Percentiles rank a stretch among this genome's conserved stretches.
These are phyloP conservation scores for Acanthamoeba rhysodes DNA, from an alignment of 208 protist species.

Conservation along the genomic window DNA sequence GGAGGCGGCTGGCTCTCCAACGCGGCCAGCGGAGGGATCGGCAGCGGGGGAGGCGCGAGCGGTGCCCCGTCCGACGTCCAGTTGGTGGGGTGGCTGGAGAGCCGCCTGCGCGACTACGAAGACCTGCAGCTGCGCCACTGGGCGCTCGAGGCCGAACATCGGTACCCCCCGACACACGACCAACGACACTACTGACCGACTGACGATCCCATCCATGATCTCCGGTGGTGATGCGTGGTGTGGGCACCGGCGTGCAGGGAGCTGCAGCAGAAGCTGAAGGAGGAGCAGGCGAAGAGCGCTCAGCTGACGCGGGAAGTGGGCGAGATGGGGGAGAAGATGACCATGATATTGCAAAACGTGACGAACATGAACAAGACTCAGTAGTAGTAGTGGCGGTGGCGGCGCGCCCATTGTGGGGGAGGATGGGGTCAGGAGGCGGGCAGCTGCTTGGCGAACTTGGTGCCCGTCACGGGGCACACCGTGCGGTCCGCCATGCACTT, in stretches of 20 bases:
- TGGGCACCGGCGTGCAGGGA: not conserved
- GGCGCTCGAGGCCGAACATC: not conserved
- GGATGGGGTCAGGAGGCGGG: not conserved
- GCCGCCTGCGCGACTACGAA: not conserved
- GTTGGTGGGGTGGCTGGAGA: not conserved
- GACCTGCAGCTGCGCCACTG: not conserved
- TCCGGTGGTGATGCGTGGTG: not conserved
- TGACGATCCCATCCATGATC: too few species aligned
- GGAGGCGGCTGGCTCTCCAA: not conserved
- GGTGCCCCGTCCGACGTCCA: not conserved
- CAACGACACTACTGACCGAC: too few species aligned
- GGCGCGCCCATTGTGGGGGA: too few species aligned
- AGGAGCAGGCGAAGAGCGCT: not conserved
- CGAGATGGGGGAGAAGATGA: slow-evolving; percentile 1
- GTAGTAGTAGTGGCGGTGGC: too few species aligned
- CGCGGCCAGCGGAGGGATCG: slow-evolving; percentile 1
- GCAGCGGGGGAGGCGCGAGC: not conserved
- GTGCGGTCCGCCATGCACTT: not conserved
- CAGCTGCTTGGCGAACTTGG: slow-evolving; percentile 16
- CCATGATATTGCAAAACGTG: not conserved
- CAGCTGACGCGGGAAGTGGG: not conserved
- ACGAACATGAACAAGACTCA: slow-evolving; percentile 12
- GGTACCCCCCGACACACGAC: not conserved
- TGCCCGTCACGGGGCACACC: slow-evolving; percentile 36
- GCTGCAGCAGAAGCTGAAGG: not conserved